A percentile compares a stretch with the other conserved stretches of the same genome.
These are phyloP conservation scores for Pleurotus giganteus DNA, from an alignment of 768 basidiomycete species.

Conservation along the genomic window DNA sequence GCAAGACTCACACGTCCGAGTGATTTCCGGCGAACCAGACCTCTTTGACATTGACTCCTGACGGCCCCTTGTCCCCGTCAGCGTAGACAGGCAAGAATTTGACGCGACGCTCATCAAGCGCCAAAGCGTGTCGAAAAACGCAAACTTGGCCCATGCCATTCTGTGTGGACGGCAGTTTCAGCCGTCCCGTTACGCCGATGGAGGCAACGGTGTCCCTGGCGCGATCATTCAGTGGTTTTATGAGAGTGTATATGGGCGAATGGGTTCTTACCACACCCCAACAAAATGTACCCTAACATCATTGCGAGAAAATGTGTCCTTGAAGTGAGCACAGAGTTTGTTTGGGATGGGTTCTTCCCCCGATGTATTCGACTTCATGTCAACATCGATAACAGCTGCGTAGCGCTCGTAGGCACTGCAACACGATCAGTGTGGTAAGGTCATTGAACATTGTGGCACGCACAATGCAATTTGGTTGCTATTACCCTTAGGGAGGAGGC, in stretches of 20 bases:
- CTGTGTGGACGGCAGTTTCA: slow-evolving; percentile 28
- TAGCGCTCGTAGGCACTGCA: slow-evolving; percentile 37
- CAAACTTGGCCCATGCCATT: slow-evolving; percentile 30
- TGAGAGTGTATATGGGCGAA: background rate
- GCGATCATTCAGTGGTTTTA: background rate
- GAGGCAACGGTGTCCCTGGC: slow-evolving; percentile 48
- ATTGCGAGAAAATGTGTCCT: slow-evolving; percentile 17
- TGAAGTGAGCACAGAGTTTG: slow-evolving; percentile 18
- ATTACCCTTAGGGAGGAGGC: slow-evolving; percentile 39
- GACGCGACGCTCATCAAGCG: slow-evolving; percentile 45
- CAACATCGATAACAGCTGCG: slow-evolving; percentile 11
- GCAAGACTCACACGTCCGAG: slow-evolving; percentile 30
- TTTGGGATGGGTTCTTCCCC: background rate
- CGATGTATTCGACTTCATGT: background rate
- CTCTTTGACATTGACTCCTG: slow-evolving; percentile 21
- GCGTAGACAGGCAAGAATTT: slow-evolving; percentile 45
- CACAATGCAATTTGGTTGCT: slow-evolving; percentile 38
- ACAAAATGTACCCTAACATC: slow-evolving; percentile 41
- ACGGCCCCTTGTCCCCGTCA: background rate
- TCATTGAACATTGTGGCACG: slow-evolving; percentile 1
- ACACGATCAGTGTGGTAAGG: slow-evolving; percentile 1
- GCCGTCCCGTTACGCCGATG: slow-evolving; percentile 31
- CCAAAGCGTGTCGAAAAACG: slow-evolving; percentile 44
- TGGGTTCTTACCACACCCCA: slow-evolving; percentile 35
- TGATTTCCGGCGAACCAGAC: slow-evolving; percentile 29